Evolutionary conservation across 495 filamentous ascomycete genomes (phyloP).

Genomic region (Penicillium diatomitis): DNA sequence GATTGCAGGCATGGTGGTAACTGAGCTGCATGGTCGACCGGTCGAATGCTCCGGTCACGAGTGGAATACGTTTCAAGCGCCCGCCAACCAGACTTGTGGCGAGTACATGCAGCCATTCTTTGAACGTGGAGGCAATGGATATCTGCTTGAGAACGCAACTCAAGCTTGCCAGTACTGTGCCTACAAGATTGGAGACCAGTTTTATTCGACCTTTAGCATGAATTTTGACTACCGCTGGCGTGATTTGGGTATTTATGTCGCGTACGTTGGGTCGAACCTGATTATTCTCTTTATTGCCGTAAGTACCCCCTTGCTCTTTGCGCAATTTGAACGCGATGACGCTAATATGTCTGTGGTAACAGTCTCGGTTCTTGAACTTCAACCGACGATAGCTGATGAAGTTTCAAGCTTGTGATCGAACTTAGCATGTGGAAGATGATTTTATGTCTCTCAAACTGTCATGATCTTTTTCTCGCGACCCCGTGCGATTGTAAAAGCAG

Average conservation of each 20-base stretch:
- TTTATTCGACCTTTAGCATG: constrained; percentile 57
- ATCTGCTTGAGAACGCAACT: constrained; percentile 50
- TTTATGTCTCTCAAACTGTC: no score
- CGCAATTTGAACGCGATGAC: neutral
- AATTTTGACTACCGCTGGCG: constrained; percentile 62
- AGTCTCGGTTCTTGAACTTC: constrained; percentile 58
- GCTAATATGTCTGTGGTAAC: constrained; percentile 9
- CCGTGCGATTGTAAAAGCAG: no score
- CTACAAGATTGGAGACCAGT: constrained; percentile 68
- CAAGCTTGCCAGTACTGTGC: constrained; percentile 67
- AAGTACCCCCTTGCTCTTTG: constrained; percentile 2
- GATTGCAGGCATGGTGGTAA: constrained; percentile 69
- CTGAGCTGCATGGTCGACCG: constrained; percentile 56
- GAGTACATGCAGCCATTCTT: constrained; percentile 70
- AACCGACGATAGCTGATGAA: constrained; percentile 43
- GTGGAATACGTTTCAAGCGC: constrained; percentile 53
- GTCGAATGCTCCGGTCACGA: constrained; percentile 50
- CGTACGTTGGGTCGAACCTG: constrained; percentile 67
- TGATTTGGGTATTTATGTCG: constrained; percentile 66
- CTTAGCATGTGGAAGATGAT: no score
- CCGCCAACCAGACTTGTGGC: constrained; percentile 52
- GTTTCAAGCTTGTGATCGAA: no score
- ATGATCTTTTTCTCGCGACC: no score
- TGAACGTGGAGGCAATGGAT: constrained; percentile 52
- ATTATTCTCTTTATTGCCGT: constrained; percentile 61